Evolutionary conservation across 2,329 filamentous ascomycete species (phyloP).

Genomic region (Sporothrix phasma): DNA sequence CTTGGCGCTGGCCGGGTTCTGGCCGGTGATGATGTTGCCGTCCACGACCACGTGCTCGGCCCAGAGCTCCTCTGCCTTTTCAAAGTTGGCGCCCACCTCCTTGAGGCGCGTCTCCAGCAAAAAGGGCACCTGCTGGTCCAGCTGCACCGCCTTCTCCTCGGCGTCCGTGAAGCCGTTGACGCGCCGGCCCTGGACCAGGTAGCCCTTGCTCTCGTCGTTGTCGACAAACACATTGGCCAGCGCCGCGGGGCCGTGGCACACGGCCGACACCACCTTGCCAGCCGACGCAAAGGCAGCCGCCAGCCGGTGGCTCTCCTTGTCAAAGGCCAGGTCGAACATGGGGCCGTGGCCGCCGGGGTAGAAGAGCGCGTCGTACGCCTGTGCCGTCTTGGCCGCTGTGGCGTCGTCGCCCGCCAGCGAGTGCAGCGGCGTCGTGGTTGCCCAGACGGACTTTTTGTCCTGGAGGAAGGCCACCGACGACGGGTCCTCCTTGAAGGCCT

Average conservation of each 20-base stretch:
- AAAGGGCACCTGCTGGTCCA: constrained; percentile 42
- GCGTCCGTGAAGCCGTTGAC: constrained; percentile 51
- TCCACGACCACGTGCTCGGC: constrained; percentile 40
- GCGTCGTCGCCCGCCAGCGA: constrained; percentile 40
- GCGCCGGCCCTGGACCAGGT: constrained; percentile 44
- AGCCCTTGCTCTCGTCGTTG: constrained; percentile 32
- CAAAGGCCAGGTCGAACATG: constrained; percentile 56
- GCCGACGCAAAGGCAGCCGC: constrained; percentile 52
- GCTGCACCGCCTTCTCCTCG: constrained; percentile 40
- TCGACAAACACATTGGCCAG: constrained; percentile 44
- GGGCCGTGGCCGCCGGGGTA: constrained; percentile 47
- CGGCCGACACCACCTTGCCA: constrained; percentile 54
- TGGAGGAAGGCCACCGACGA: constrained; percentile 45
- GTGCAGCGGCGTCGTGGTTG: constrained; percentile 49
- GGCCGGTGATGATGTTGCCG: constrained; percentile 45
- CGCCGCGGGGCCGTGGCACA: constrained; percentile 60
- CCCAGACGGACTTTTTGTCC: constrained; percentile 50
- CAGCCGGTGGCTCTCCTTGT: constrained; percentile 46
- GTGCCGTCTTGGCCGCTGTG: constrained; percentile 21
- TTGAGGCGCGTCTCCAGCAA: constrained; percentile 47
- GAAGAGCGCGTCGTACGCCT: constrained; percentile 19
- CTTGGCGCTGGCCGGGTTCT: constrained; percentile 46
- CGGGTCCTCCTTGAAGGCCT: constrained; percentile 44
- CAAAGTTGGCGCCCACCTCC: constrained; percentile 43
- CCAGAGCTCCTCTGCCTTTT: constrained; percentile 41